Percentiles rank a stretch among this genome's conserved stretches.
Conservation (phyloP, 2,329 filamentous ascomycete genomes). For the Didymella sp. region DNA sequence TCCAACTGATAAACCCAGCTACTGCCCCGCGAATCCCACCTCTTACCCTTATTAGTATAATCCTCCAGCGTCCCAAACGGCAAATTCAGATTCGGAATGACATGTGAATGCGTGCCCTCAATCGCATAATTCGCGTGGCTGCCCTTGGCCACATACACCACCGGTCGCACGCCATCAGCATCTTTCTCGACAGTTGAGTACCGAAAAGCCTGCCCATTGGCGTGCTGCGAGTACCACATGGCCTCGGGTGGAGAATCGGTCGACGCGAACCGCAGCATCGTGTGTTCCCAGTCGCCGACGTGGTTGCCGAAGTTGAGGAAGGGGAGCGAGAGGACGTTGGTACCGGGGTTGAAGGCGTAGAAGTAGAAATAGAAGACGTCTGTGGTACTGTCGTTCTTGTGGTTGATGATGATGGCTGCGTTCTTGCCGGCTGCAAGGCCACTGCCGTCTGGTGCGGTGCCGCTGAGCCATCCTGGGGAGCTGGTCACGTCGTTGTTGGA, state of each 20-base stretch:
- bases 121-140: constrained; percentile 71
- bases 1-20: constrained; percentile 65
- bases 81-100: constrained; percentile 66
- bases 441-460: constrained; percentile 59
- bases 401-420: constrained; percentile 63
- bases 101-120: constrained; percentile 66
- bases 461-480: constrained; percentile 56
- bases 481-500: constrained; percentile 53
- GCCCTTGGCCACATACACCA: constrained; percentile 66
- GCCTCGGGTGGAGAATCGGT: constrained; percentile 56
- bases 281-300: constrained; percentile 72
- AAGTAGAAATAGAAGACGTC: constrained; percentile 72
- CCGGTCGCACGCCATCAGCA: constrained; percentile 62
- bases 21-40: constrained; percentile 67
- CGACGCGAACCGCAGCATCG: constrained; percentile 69
- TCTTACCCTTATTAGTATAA: constrained; percentile 61
- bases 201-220: constrained; percentile 67
- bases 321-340: constrained; percentile 53
- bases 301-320: constrained; percentile 63
- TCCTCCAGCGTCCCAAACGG: constrained; percentile 60
- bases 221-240: constrained; percentile 70
- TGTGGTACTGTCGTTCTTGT: constrained; percentile 61
- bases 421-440: constrained; percentile 61
- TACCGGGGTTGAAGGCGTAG: constrained; percentile 64
- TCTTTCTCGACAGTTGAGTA: constrained; percentile 63